Base-by-base conservation (phyloP, 306 rosid genomes). In the Quercus cerris region DNA sequence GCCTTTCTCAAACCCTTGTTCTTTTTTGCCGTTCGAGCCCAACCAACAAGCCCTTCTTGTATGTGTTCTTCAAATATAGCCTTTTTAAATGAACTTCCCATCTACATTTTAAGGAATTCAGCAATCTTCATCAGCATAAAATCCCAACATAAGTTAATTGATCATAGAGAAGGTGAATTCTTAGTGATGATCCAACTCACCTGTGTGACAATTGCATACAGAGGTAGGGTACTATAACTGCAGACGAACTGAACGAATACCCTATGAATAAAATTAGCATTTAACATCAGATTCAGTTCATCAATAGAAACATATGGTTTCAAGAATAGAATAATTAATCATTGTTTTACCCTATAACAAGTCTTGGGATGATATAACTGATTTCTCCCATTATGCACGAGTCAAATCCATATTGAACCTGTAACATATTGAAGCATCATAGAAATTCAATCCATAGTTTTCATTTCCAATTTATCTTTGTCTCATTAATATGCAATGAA, bases 301-400 rank as follows among this genome's bases (percentile, higher is more conserved):
- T 28, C 33, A 30, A 17, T 64, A 15, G 20, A 30, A 35, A 30
- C 22, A 14, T 0, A 64, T 15, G 70, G 44, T 64, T 17, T 18
- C 46, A 64, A 28, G 44, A 67, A 35, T 67, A 67, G 52, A 67
- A n/a, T 12, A 67, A 7, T 3, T 3, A 19, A 38, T 38, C 71
- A 33, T 35, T 5, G 72, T 56, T 59, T 78, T 49, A 83, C 86
- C 86, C 86, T 54, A 83, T 83, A n/a, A 79, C 69, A 61, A 83
- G 83, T 70, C 86, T 79, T 51, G 86, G 86, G 76, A 83, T 79
- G 28, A 71, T 19, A 70, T 49, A 83, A 11, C 78, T 52, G n/a
- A 78, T 5, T 75, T 83, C 8, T 33, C 86, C 86, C 86, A 75
- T 83, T 23, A 83, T 83, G 75, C 86, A 83, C 33, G 86, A 83